Base-by-base conservation (phyloP, 345 rosid species). In the Fremontodendron californicum region DNA sequence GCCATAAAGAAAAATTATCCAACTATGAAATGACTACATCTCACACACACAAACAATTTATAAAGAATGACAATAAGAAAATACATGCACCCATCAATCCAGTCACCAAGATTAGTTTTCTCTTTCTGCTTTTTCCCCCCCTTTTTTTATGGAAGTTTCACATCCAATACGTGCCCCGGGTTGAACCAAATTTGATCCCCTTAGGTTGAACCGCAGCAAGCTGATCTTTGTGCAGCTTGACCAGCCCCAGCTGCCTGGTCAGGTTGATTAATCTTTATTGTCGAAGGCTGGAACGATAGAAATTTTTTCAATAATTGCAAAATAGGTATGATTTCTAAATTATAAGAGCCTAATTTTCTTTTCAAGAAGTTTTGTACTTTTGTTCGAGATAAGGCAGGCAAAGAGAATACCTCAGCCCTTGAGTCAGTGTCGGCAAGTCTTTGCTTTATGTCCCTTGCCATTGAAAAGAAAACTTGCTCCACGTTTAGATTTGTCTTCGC, bases 401-500 rank as follows among this genome's bases (percentile, higher is more conserved):
- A 45, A 46, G 8, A 33, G 57, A 61, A 62, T 86, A 95, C 98
- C 99, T 92, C 96, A 42, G 91, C 89, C 78, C 66, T 90, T 2
- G 94, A 81, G 80, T 92, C 98, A 3, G 92, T 89, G 76, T 95
- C 97, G 1, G 98, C 81, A 66, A 90, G 94, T 86, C 98, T 89
- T 85, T 92, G 98, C 86, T 93, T 95, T 48, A 95, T 93, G 82
- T 95, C 97, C 84, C 86, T 93, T 65, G 92, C 99, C 68, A 93
- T 90, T 25, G 99, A 93, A 83, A 95, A 93, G 93, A 92, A 95
- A 80, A 95, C 98, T 84, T 93, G 82, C 86, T 95, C 98, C 74
- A 95, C 98, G 8, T 95, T 93, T 76, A 90, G 89, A 86, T 95
- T 95, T 61, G 99, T 93, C 80, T 95, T 95, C 42, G 99, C 97